Conservation (phyloP, 176 grass and related monocot genomes). For the Oryza australiensis region DNA sequence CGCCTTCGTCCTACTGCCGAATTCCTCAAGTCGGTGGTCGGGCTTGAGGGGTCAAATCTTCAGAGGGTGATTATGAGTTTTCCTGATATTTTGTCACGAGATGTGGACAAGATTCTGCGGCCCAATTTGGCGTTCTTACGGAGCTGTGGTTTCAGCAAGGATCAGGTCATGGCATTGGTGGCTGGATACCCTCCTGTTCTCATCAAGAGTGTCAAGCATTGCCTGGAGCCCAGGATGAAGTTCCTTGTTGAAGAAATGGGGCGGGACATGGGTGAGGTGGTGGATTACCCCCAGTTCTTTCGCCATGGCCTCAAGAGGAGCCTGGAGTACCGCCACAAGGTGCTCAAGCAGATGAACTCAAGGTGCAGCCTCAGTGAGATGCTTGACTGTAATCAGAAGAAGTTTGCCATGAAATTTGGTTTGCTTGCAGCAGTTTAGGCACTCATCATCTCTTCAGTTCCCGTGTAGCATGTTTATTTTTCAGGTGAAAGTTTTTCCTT, state of each 20-base stretch:
- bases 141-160: slow-evolving; percentile 60
- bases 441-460: slow-evolving; percentile 30
- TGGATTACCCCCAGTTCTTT: slow-evolving; percentile 90
- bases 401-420: slow-evolving; percentile 77
- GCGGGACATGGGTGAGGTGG: slow-evolving; percentile 60
- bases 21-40: slow-evolving; percentile 71
- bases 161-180: slow-evolving; percentile 66
- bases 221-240: slow-evolving; percentile 88
- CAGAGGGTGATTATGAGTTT: slow-evolving; percentile 65
- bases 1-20: slow-evolving; percentile 74
- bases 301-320: slow-evolving; percentile 85
- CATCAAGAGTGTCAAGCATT: slow-evolving; percentile 89
- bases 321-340: slow-evolving; percentile 80
- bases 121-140: slow-evolving; percentile 75
- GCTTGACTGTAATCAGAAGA: slow-evolving; percentile 86
- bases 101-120: slow-evolving; percentile 64
- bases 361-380: slow-evolving; percentile 88
- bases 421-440: slow-evolving; percentile 48
- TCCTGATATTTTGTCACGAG: slow-evolving; percentile 71
- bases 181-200: slow-evolving; percentile 80
- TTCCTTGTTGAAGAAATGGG: slow-evolving; percentile 92
- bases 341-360: slow-evolving; percentile 66
- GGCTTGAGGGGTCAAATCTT: slow-evolving; percentile 58
- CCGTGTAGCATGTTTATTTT: slow-evolving; percentile 36
- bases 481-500: slow-evolving; percentile 34